Evolutionary conservation across 805 yeast genomes (phyloP).

Genomic region (Maudiozyma bulderi): DNA sequence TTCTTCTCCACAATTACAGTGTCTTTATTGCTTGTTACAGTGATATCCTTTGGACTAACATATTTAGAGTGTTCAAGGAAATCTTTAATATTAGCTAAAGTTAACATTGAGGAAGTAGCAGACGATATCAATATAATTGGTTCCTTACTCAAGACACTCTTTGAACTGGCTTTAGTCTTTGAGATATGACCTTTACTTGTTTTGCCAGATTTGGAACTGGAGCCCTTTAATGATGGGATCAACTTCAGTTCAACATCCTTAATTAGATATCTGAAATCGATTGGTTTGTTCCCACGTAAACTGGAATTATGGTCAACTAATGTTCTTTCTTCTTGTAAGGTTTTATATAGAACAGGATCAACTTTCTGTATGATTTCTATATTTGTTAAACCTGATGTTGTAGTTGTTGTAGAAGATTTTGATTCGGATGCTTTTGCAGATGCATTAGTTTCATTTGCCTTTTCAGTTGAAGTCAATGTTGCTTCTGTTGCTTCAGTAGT

Average conservation of each 20-base stretch:
- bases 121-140: conserved; percentile 75
- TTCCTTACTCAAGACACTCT: conserved; percentile 30
- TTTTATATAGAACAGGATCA: conserved; percentile 27
- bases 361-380: conserved; percentile 12
- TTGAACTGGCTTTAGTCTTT: conserved; percentile 9
- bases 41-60: conserved; percentile 39
- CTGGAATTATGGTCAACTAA: conserved; percentile 51
- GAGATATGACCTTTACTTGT: conserved; percentile 15
- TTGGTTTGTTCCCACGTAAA: conserved; percentile 55
- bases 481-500: conserved; percentile 1
- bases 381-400: not conserved
- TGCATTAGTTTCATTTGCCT: not conserved
- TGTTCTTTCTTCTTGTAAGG: conserved; percentile 36
- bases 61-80: conserved; percentile 68
- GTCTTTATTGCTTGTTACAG: conserved; percentile 25
- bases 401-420: too few relatives aligned
- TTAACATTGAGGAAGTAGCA: conserved; percentile 62
- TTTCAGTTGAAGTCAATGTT: not conserved
- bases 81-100: conserved; percentile 53
- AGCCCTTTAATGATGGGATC: conserved; percentile 40
- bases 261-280: conserved; percentile 58
- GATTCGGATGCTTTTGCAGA: conserved; percentile 6
- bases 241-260: conserved; percentile 56
- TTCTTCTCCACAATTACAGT: conserved; percentile 26
- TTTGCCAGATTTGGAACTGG: conserved; percentile 18